These are phyloP conservation scores for Suhomyces choctaworum DNA, from an alignment of 1,139 yeast genomes.

Conservation along the genomic window DNA sequence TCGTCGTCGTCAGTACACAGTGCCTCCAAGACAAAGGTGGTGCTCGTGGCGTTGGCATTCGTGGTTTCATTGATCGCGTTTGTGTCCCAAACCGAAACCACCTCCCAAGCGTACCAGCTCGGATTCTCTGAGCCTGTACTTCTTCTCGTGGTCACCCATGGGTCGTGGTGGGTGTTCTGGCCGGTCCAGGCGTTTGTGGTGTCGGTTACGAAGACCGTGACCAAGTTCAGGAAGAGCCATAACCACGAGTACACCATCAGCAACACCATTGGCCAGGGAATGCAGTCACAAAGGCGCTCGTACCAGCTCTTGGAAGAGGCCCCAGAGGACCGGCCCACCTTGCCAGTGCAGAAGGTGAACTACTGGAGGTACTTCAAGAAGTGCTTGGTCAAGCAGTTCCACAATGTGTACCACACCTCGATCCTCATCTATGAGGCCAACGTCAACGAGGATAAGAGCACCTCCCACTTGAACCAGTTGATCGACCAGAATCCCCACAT, in stretches of 20 bases:
- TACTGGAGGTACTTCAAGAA: slow-evolving; percentile 39
- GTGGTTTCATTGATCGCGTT: slow-evolving; percentile 62
- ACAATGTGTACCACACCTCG: slow-evolving; percentile 52
- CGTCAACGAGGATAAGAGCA: slow-evolving; percentile 36
- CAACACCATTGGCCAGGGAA: slow-evolving; percentile 12
- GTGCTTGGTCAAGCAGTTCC: slow-evolving; percentile 49
- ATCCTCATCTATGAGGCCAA: slow-evolving; percentile 47
- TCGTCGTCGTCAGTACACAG: slow-evolving; percentile 16
- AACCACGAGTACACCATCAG: slow-evolving; percentile 11
- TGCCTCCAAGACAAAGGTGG: slow-evolving; percentile 37
- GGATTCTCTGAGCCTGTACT: slow-evolving; percentile 71
- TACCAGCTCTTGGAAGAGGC: slow-evolving; percentile 31
- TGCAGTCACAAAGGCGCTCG: slow-evolving; percentile 33
- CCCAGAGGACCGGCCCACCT: slow-evolving; percentile 14
- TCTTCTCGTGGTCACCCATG: slow-evolving; percentile 69
- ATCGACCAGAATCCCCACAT: slow-evolving; percentile 45
- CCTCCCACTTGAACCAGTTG: slow-evolving; percentile 37
- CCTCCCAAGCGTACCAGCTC: slow-evolving; percentile 64
- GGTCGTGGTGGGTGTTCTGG: slow-evolving; percentile 77
- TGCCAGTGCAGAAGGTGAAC: slow-evolving; percentile 20
- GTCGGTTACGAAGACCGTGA: slow-evolving; percentile 45
- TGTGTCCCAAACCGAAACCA: slow-evolving; percentile 78
- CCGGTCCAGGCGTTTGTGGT: slow-evolving; percentile 62
- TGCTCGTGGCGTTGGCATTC: slow-evolving; percentile 59
- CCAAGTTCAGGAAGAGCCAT: slow-evolving; percentile 22